Evolutionary conservation across 192 early-diverging fungal genomes (phyloP).

Genomic region (Mortierella claussenii): DNA sequence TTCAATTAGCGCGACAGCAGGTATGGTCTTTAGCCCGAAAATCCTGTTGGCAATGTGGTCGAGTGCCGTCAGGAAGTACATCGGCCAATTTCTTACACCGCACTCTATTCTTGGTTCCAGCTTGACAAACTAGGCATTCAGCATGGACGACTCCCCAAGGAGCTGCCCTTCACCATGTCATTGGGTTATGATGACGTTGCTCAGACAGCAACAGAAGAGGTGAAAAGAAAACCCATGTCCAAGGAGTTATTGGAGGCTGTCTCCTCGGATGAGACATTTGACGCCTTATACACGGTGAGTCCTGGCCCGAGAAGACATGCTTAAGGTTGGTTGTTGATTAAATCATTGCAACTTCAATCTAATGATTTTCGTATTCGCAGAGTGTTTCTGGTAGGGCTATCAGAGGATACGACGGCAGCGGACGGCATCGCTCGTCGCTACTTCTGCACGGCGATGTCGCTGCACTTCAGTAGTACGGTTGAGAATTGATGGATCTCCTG

Average conservation of each 20-base stretch:
- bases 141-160: conserved; percentile 63
- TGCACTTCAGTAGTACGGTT: conserved; percentile 75
- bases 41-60: no score
- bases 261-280: conserved; percentile 68
- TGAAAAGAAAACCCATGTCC: conserved; percentile 63
- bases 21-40: conserved; percentile 42
- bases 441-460: conserved; percentile 83
- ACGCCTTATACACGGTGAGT: conserved; percentile 78
- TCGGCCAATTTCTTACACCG: no score
- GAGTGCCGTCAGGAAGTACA: no score
- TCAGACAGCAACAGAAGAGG: conserved; percentile 14
- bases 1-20: conserved; percentile 81
- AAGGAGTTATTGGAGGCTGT: conserved; percentile 74
- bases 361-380: conserved; percentile 41
- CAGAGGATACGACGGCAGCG: conserved; percentile 75
- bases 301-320: no score
- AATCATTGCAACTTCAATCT: no score
- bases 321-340: no score
- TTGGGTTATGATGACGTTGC: conserved; percentile 47
- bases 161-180: conserved; percentile 64
- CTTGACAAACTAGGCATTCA: conserved; percentile 79
- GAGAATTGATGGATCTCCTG: not conserved
- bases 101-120: no score
- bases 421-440: conserved; percentile 66
- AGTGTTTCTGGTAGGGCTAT: conserved; percentile 71